Evolutionary conservation across 305 asterid genomes (phyloP).

Genomic region (Rubia peregrina): DNA sequence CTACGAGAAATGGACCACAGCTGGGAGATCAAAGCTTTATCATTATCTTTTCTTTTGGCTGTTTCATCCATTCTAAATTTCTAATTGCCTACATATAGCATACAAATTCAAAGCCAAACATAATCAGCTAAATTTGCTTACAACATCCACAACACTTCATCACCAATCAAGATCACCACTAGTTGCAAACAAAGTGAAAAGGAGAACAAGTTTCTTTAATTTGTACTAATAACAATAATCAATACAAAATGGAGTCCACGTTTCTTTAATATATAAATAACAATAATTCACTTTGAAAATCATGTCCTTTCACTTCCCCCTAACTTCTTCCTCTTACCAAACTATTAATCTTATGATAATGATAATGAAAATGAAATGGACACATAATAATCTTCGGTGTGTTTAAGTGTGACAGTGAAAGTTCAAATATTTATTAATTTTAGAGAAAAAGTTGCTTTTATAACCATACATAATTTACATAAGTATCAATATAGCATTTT

Average conservation of each 20-base stretch:
- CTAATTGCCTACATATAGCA: neutral
- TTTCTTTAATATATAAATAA: constrained; percentile 25
- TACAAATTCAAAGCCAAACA: constrained; percentile 7
- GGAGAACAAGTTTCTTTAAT: constrained; percentile 31
- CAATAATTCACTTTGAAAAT: constrained; percentile 22
- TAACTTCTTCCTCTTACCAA: constrained; percentile 1
- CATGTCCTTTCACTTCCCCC: constrained; percentile 31
- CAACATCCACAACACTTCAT: constrained; percentile 14
- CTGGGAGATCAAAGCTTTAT: constrained; percentile 30
- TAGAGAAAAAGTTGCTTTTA: no score
- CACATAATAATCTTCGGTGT: neutral
- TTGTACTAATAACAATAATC: constrained; percentile 5
- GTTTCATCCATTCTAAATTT: neutral
- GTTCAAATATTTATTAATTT: no score
- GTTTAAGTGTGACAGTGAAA: no score
- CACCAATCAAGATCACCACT: neutral
- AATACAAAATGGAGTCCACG: constrained; percentile 19
- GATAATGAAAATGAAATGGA: no score
- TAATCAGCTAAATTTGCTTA: constrained; percentile 19
- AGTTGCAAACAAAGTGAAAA: constrained; percentile 13
- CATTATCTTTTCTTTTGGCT: constrained; percentile 15
- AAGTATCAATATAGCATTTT: no score
- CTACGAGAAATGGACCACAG: constrained; percentile 17
- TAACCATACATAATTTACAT: no score
- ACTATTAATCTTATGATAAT: neutral